Evolutionary conservation across 768 basidiomycete species (phyloP).

Genomic region (Russula olivacea): DNA sequence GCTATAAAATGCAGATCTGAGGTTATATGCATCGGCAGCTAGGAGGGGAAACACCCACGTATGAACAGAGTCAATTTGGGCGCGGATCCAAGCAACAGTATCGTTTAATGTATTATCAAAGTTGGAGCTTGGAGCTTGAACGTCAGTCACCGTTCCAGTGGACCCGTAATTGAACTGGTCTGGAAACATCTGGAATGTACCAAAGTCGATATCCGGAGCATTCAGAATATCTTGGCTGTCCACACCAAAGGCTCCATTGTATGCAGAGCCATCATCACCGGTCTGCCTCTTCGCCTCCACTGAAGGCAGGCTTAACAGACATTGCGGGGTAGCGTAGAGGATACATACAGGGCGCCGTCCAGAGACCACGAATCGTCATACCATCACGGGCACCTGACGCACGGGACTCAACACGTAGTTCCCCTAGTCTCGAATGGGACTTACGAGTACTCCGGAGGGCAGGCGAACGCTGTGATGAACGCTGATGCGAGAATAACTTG

Average conservation of each 20-base stretch:
- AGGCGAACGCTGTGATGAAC: constrained; percentile 21
- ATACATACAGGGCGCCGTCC: constrained; percentile 26
- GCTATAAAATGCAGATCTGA: constrained; percentile 21
- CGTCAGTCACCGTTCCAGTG: not conserved
- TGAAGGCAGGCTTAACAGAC: constrained; percentile 3
- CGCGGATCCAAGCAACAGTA: constrained; percentile 32
- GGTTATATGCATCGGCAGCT: not conserved
- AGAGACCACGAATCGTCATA: constrained; percentile 27
- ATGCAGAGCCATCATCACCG: constrained; percentile 29
- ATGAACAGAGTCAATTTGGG: constrained; percentile 26
- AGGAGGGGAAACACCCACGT: constrained; percentile 21
- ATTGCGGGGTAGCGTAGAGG: not conserved
- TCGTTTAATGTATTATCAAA: constrained; percentile 28
- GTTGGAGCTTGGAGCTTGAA: constrained; percentile 6
- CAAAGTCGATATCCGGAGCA: constrained; percentile 34
- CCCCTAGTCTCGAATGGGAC: constrained; percentile 22
- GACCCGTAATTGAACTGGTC: constrained; percentile 33
- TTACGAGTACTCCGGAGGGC: constrained; percentile 16
- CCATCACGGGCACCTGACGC: constrained; percentile 7
- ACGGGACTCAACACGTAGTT: constrained; percentile 17
- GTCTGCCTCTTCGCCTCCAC: constrained; percentile 13
- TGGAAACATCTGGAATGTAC: constrained; percentile 37
- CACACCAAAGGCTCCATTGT: constrained; percentile 35
- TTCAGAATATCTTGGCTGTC: constrained; percentile 36
- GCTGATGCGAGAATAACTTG: constrained; percentile 29